These are phyloP conservation scores for Fusarium chlamydosporum DNA, from an alignment of 2,329 filamentous ascomycete genomes.

Conservation along the genomic window DNA sequence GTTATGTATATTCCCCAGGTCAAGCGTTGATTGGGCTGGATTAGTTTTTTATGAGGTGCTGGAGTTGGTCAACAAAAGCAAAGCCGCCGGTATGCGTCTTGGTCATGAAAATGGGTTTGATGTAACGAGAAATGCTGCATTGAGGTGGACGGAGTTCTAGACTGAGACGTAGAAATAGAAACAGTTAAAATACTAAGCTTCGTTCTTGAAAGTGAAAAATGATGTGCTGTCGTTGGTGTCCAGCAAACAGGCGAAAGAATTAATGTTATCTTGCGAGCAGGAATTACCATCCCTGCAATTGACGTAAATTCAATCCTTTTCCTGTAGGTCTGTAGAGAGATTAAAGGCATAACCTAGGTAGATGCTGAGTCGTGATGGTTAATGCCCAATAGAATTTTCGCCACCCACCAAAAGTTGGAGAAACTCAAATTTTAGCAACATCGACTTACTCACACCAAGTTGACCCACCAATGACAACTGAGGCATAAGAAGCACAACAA, in stretches of 20 bases:
- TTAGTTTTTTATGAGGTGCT: constrained; percentile 11
- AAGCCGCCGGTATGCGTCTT: constrained; percentile 2
- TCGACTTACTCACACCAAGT: constrained; percentile 28
- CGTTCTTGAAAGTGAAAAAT: background rate
- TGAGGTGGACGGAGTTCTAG: background rate
- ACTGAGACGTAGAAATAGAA: constrained; percentile 29
- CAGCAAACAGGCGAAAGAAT: too few relatives aligned
- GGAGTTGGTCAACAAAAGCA: constrained; percentile 20
- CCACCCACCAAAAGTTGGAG: constrained; percentile 47
- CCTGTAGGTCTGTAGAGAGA: background rate
- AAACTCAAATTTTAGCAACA: constrained; percentile 46
- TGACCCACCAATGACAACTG: constrained; percentile 26
- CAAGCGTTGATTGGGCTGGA: constrained; percentile 24
- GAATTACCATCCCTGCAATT: background rate
- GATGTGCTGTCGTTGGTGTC: background rate
- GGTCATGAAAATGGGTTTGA: constrained; percentile 11
- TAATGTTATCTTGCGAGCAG: too few relatives aligned
- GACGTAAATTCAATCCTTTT: background rate
- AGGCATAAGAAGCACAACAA: constrained; percentile 20
- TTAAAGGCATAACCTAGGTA: background rate
- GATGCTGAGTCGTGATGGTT: constrained; percentile 26
- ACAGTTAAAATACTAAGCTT: background rate
- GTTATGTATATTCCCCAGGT: constrained; percentile 24
- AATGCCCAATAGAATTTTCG: constrained; percentile 49
- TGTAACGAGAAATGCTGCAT: constrained; percentile 3